Evolutionary conservation across 257 asterid genomes (phyloP), one percentile per base, ranked within the genome.

Genomic region (Coffea eugenioides): DNA sequence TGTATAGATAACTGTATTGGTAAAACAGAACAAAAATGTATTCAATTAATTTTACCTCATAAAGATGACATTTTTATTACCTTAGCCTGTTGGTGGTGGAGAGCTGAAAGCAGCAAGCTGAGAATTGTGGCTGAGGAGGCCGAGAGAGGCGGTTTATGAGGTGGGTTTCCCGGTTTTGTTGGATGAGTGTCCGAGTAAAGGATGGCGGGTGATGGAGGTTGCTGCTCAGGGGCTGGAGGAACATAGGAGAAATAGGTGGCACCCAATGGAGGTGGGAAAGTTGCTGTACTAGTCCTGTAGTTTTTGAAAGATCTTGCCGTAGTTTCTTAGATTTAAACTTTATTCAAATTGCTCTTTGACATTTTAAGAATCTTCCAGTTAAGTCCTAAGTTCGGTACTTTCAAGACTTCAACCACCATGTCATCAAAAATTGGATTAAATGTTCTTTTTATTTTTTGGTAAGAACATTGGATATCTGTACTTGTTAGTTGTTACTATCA

Each of bases 101-200:
- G 23, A 56, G 15, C 10, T 46, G 52, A 20, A 34, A 13, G 23
- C 36, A 23, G 36, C 72, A 2, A 16, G 62, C 3, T 6, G 27
- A 34, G 48, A 52, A 77, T 77, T 45, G 81, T 52, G 81, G 75
- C 61, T 25, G 36, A 49, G 51, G 74, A 77, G 52, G 67, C 74
- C 18, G 61, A 43, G 46, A 43, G n/a, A 25, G 61, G 78, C 27
- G 20, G 62, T 4, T 64, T 66, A 45, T 71, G 57, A 49, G 54
- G 76, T 34, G 74, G 69, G 12, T 52, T 78, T 52, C 18, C 34
- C 14, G 48, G 6, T 39, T 11, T 20, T 49, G 41, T 71, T 49
- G 74, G 81, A 54, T 77, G 59, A 8, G 72, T 27, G 46, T 77
- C 67, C 34, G 69, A 52, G 75, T 54, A 51, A 69, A 51, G 52